Base-by-base conservation (phyloP, 352 stramenopile species). In the Thraustochytrium sp. region DNA sequence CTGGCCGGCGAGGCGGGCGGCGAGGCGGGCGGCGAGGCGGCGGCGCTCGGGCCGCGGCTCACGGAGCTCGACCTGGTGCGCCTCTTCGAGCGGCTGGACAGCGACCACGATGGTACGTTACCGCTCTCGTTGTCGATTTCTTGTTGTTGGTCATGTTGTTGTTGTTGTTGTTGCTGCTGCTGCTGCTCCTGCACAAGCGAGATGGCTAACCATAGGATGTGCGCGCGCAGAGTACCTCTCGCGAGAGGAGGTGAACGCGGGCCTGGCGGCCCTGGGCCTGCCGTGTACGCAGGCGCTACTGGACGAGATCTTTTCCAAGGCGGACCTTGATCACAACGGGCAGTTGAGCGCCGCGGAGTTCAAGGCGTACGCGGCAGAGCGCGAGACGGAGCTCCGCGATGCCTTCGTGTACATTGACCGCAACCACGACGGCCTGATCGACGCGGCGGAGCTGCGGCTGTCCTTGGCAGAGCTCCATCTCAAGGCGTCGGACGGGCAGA, bases 211-310 rank as follows among this genome's bases (percentile, higher is more conserved):
- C 13, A 53, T 1, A 11, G 11, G 16, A 51, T 46, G 16, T 11
- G 8, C 13, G 13, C 13, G 13, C 36, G 26, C 46, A 77, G 65
- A 62, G 9, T 62, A 38, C 65, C 26, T 80, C 8, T 61, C 48
- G 37, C 46, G 68, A 1, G 48, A 80, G 23, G 68, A 80, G 68
- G 68, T 80, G 23, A 21, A 23, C 8, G 13, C 31, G 68, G 68
- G 8, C 13, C 51, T 80, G 29, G 40, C 29, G 26, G 44, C 44
- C 5, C 26, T 64, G 9, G 36, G 53, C 8, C 68, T 80, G 44
- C 68, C 68, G 23, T 80, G 46, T 26, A 65, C 68, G 68, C 46
- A 63, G 4, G 68, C 76, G 4, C 76, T 80, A n/a, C n/a, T 80
- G 5, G 44, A 72, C 37, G 68, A 80, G 49, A 72, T 80, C 21